Base-by-base conservation (phyloP, 2,329 filamentous ascomycete genomes). In the Acarospora socialis region DNA sequence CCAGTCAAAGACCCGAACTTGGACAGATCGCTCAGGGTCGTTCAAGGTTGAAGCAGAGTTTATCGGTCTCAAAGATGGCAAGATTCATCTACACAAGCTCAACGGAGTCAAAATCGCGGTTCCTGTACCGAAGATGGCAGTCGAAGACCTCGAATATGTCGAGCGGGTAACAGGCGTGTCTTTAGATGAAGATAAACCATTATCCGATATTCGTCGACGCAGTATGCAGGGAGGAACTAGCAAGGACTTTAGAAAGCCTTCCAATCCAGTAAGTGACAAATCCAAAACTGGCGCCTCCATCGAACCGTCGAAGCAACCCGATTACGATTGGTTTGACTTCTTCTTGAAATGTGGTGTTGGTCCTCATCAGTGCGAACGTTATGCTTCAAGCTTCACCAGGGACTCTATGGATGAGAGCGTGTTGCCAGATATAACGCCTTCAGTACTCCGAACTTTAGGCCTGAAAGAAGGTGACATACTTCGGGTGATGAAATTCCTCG, bases 241-340 rank as follows among this genome's bases (percentile, higher is more conserved):
- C 1, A 43, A 48, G 32, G 35, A 40, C 37, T 50, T 46, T 30
- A 48, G 43, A 24, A 50, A 47, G 25, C 42, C 46, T 25, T 43
- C 53, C 44, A 36, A 43, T 28, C 22, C 33, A 17, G 25, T 32
- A 34, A 19, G 32, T 7, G 46, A 41, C 39, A 49, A 39, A 42
- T 45, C 37, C 37, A 50, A 33, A 36, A 33, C 27, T 35, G 59
- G 59, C 32, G 51, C 47, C 18, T 47, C 44, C 16, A 42, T 51
- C 22, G 47, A 48, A 33, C 29, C 28, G 28, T 34, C 40, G 35
- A 35, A 44, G 37, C 30, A 41, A 44, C 66, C 79, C 1, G 77
- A 90, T 28, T 92, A 95, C 52, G 90, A 98, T 53, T 98, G 90
- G 90, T 98, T 98, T 49, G 84, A 94, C 51, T 95, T 98, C 61